Evolutionary conservation across 441 rosid species (phyloP).

Genomic region (Viola pubescens): DNA sequence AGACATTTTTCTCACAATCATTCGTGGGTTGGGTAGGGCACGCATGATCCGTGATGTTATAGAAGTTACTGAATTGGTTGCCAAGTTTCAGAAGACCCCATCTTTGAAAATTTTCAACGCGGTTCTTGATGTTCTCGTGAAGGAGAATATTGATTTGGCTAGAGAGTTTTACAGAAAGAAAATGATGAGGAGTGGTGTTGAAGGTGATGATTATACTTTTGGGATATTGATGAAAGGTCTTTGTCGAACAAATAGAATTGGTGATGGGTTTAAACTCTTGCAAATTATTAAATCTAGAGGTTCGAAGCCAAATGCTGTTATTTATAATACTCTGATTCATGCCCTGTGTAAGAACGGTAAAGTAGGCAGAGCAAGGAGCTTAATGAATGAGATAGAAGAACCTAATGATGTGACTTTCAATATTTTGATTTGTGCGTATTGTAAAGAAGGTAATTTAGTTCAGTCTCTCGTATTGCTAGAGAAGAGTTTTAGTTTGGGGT

Average conservation of each 20-base stretch:
- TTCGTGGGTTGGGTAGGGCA: constrained; percentile 64
- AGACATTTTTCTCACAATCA: constrained; percentile 47
- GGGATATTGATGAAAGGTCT: constrained; percentile 90
- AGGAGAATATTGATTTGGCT: constrained; percentile 75
- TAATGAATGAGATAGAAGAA: constrained; percentile 56
- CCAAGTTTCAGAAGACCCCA: constrained; percentile 39
- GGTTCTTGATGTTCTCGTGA: constrained; percentile 65
- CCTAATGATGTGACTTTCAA: constrained; percentile 72
- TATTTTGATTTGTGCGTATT: constrained; percentile 64
- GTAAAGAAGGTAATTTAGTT: constrained; percentile 56
- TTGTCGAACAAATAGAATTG: constrained; percentile 75
- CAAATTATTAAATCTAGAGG: constrained; percentile 50
- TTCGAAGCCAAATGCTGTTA: constrained; percentile 45
- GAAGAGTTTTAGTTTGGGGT: constrained; percentile 57
- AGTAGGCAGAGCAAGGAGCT: constrained; percentile 77
- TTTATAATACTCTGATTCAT: constrained; percentile 65
- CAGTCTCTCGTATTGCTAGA: constrained; percentile 67
- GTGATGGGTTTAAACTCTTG: constrained; percentile 75
- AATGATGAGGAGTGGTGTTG: constrained; percentile 59
- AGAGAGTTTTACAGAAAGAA: constrained; percentile 58
- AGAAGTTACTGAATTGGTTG: constrained; percentile 44
- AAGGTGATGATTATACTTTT: constrained; percentile 72
- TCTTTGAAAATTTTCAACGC: constrained; percentile 63
- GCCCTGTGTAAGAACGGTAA: constrained; percentile 68
- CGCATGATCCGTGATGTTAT: constrained; percentile 40